phyloP scores from a whole-genome alignment of 1,139 yeast genomes.

The Diutina scorzettiae region DNA sequence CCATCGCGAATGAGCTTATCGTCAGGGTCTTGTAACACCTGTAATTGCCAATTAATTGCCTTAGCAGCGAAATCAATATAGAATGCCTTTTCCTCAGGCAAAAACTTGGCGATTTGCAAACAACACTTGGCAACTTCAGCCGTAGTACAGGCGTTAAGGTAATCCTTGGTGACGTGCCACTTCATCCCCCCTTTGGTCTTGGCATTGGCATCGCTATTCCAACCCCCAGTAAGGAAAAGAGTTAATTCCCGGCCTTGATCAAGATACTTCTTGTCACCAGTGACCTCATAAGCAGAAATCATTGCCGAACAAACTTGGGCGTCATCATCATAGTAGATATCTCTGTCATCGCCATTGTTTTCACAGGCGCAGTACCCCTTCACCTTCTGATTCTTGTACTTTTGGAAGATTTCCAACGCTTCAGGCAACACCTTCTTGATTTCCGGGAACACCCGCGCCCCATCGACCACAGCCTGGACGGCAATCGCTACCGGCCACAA shows the following conservation, averaged over 20 bases:
- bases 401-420: slow-evolving; percentile 37
- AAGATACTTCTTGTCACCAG: slow-evolving; percentile 40
- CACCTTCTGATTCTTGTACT: slow-evolving; percentile 38
- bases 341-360: slow-evolving; percentile 38
- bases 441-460: slow-evolving; percentile 45
- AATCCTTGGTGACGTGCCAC: slow-evolving; percentile 55
- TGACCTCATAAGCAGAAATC: slow-evolving; percentile 58
- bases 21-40: slow-evolving; percentile 36
- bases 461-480: slow-evolving; percentile 50
- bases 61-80: slow-evolving; percentile 43
- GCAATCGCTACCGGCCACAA: slow-evolving; percentile 64
- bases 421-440: slow-evolving; percentile 46
- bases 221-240: slow-evolving; percentile 56
- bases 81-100: slow-evolving; percentile 31
- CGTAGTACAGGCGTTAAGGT: slow-evolving; percentile 56
- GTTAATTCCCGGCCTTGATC: slow-evolving; percentile 50
- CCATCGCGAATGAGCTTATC: slow-evolving; percentile 58
- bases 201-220: slow-evolving; percentile 27
- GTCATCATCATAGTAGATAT: slow-evolving; percentile 65
- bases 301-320: slow-evolving; percentile 65
- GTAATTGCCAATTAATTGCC: slow-evolving; percentile 45
- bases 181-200: slow-evolving; percentile 45
- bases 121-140: slow-evolving; percentile 64
- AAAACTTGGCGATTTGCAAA: slow-evolving; percentile 43
- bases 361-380: slow-evolving; percentile 52